Base-by-base conservation (phyloP, 2,329 filamentous ascomycete species). In the Claviceps spartinae region DNA sequence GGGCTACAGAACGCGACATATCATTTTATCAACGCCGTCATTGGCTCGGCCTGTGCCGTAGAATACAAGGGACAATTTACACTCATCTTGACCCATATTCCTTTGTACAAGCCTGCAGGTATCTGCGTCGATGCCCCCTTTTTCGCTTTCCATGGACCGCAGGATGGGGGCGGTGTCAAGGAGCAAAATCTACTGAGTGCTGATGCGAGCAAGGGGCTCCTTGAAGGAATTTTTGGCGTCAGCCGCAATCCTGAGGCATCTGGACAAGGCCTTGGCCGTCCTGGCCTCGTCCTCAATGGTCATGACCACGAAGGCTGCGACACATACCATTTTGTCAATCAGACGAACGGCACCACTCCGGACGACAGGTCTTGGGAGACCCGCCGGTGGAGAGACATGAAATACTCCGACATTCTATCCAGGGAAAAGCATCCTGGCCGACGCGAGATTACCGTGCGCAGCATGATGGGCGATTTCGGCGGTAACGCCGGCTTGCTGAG, bases 401-500 rank as follows among this genome's bases (percentile, higher is more conserved):
- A 65, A 11, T 57, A 60, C 5, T 63, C 65, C 13, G 64, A 66
- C 54, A 55, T 82, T 22, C 62, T 72, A 1, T 38, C 69, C 65
- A 7, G 63, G 66, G 59, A 67, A 2, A 72, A 68, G 4, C 59
- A 78, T 2, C 79, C 85, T 0, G 85, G 85, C 0, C 72, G 96
- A 5, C 76, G 91, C 30, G 93, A 98, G 68, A 81, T 97, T 57
- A 98, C 93, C 0, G 86, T 98, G 2, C 82, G 90, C 54, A 95
- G 88, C 67, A 97, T 98, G 89, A 98, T 98, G 93, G 93, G 93
- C 52, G 86, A 87, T 52, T 98, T 86, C 67, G 84, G 82, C n/a
- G 93, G 93, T 20, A 93, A 96, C 64, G 88, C 89, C 0, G 93
- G 89, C 0, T 73, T 98, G 43, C 69, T 98, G 42, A 93, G 86